Percentiles rank a stretch among this genome's conserved stretches.
Evolutionary conservation across 805 yeast genomes (phyloP).

Genomic region (Hanseniaspora jakobsenii): DNA sequence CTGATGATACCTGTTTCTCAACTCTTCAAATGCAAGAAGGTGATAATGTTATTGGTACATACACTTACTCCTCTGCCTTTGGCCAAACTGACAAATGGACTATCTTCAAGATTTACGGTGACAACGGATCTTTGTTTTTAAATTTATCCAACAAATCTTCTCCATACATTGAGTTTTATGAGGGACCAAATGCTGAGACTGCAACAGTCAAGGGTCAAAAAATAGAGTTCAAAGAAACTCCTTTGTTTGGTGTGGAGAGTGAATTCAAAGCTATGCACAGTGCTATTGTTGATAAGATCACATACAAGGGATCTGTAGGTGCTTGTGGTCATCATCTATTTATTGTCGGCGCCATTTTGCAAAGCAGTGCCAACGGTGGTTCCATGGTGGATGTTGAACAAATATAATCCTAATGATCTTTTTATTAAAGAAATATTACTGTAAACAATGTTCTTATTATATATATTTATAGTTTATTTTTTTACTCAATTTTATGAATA

Average conservation of each 20-base stretch:
- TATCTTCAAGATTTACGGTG: constrained; percentile 62
- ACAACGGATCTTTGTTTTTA: constrained; percentile 58
- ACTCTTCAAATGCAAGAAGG: constrained; percentile 46
- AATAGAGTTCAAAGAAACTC: constrained; percentile 31
- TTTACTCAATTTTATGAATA: no score
- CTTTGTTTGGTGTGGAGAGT: constrained; percentile 43
- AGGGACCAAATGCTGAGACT: constrained; percentile 25
- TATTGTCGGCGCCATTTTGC: constrained; percentile 71
- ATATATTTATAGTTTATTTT: no score
- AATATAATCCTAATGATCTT: background rate
- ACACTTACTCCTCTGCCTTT: constrained; percentile 75
- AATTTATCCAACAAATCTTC: constrained; percentile 43
- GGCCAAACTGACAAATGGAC: constrained; percentile 68
- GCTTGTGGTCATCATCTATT: constrained; percentile 88
- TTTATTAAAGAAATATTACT: background rate
- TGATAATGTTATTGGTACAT: constrained; percentile 59
- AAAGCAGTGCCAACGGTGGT: constrained; percentile 50
- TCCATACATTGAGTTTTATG: constrained; percentile 29
- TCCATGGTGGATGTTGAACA: constrained; percentile 36
- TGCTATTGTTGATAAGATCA: constrained; percentile 58
- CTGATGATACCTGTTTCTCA: constrained; percentile 69
- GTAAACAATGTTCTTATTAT: no score
- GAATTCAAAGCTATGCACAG: constrained; percentile 46
- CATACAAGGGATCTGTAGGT: constrained; percentile 52
- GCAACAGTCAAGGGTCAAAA: constrained; percentile 25